Evolutionary conservation across 768 basidiomycete genomes (phyloP), one percentile per base, ranked within the genome.

Genomic region (Hortiboletus flavorubellus): DNA sequence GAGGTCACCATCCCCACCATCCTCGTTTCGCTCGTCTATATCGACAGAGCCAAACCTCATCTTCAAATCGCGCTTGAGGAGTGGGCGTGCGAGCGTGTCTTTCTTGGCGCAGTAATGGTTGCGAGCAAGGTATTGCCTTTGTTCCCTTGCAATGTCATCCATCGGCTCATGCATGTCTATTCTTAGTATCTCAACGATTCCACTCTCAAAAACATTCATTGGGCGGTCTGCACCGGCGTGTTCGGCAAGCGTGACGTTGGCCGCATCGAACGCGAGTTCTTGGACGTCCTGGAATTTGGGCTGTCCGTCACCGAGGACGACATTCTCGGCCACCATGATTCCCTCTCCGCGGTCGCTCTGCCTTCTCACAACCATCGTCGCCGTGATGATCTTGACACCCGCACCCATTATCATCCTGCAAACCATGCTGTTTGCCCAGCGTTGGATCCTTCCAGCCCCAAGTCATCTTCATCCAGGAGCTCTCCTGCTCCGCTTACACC

Each of bases 31-130:
- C 82, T 91, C 50, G 86, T 86, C 67, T 92, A 91, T 71, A 85
- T 91, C 67, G 76, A 84, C 72, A 75, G 90, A 52, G 86, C 89
- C 3, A 85, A 84, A 62, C 87, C 87, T 4, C 87, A 90, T 69
- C 78, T 92, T 41, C 86, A 88, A 66, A 91, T 91, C 60, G 87
- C 87, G 9, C 75, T 89, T 56, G 87, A 90, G 66, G 84, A 89
- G 64, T 91, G 89, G 89, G 93, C 92, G 14, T 78, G 89, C 46
- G 91, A 94, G 72, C 85, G 93, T 40, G 92, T 95, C 31, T 94
- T 95, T 73, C 81, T 95, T 41, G 93, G 93, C 48, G 85, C 91
- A n/a, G 72, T 94, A 59, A 93, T 95, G 71, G 77, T 83, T 45
- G 92, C 93, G 8, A 87, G 87, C 73, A 95, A 94, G 79, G 87